These are phyloP conservation scores for Starmera amethionina DNA, from an alignment of 805 yeast genomes.

Conservation along the genomic window DNA sequence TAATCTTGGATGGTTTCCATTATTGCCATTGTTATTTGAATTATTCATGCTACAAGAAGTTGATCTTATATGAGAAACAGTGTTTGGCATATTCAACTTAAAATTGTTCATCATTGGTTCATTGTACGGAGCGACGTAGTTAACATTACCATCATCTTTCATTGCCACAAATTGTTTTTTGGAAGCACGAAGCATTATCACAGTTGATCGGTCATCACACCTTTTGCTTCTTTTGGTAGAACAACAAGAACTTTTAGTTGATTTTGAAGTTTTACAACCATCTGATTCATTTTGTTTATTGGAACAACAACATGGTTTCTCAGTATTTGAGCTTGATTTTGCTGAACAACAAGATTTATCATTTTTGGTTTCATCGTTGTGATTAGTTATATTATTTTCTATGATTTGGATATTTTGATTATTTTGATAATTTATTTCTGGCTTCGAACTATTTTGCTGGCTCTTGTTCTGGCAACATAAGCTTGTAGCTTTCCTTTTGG, in stretches of 20 bases:
- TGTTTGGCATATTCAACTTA: slow-evolving; percentile 1
- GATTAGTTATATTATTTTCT: not conserved
- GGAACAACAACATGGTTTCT: slow-evolving; percentile 3
- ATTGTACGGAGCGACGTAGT: slow-evolving; percentile 17
- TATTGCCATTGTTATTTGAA: slow-evolving; percentile 3
- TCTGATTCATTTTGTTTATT: not conserved
- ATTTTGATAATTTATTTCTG: not conserved
- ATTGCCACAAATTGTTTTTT: slow-evolving; percentile 18
- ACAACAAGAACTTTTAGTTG: slow-evolving; percentile 2
- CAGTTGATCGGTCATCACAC: slow-evolving; percentile 1
- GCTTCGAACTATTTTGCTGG: slow-evolving; percentile 1
- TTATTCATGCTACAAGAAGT: not conserved
- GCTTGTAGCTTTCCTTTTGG: too few species aligned
- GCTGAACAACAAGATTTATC: not conserved
- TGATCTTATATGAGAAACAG: not conserved
- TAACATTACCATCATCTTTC: slow-evolving; percentile 13
- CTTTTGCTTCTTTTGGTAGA: too few species aligned
- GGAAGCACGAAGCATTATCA: slow-evolving; percentile 17
- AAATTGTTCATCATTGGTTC: slow-evolving; percentile 11
- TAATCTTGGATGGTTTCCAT: not conserved
- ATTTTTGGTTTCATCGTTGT: not conserved
- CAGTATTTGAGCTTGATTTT: not conserved
- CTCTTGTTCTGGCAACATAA: not conserved
- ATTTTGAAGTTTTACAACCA: not conserved
- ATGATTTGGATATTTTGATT: not conserved